Conservation (phyloP, 169 alveolate species). For the Plasmodium cynomolgi region DNA sequence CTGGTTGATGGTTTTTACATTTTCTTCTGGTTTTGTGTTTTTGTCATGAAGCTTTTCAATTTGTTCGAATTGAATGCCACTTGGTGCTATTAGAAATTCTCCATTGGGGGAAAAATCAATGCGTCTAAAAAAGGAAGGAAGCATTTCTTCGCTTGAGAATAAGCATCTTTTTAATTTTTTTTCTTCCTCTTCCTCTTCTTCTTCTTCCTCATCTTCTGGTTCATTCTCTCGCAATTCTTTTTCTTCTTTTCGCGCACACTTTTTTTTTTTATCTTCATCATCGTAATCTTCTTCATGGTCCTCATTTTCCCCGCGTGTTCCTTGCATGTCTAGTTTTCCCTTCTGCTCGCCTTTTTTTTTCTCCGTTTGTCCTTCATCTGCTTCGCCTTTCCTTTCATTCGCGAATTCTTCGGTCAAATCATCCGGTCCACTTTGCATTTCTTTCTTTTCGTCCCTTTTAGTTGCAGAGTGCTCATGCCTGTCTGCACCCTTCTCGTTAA, state of each 20-base stretch:
- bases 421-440: neutral
- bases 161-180: slow-evolving; percentile 77
- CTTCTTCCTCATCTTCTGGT: slow-evolving; percentile 22
- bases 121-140: slow-evolving; percentile 90
- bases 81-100: slow-evolving; percentile 88
- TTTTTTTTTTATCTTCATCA: neutral
- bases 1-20: slow-evolving; percentile 35
- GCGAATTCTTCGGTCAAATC: slow-evolving; percentile 3
- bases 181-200: slow-evolving; percentile 75
- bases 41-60: slow-evolving; percentile 49
- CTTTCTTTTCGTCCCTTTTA: slow-evolving; percentile 15
- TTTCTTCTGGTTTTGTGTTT: slow-evolving; percentile 49
- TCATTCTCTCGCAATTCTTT: slow-evolving; percentile 12
- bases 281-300: slow-evolving; percentile 39
- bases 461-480: slow-evolving; percentile 1
- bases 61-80: slow-evolving; percentile 86
- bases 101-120: slow-evolving; percentile 94
- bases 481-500: slow-evolving; percentile 11
- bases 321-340: neutral
- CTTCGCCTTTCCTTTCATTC: neutral
- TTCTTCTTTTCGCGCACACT: neutral
- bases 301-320: slow-evolving; percentile 11
- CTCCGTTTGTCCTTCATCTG: slow-evolving; percentile 43
- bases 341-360: neutral
- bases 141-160: slow-evolving; percentile 87